Percentiles rank a stretch among this genome's conserved stretches.
Evolutionary conservation across 1,284 basidiomycete genomes (phyloP).

Genomic region (Mycena sp.): DNA sequence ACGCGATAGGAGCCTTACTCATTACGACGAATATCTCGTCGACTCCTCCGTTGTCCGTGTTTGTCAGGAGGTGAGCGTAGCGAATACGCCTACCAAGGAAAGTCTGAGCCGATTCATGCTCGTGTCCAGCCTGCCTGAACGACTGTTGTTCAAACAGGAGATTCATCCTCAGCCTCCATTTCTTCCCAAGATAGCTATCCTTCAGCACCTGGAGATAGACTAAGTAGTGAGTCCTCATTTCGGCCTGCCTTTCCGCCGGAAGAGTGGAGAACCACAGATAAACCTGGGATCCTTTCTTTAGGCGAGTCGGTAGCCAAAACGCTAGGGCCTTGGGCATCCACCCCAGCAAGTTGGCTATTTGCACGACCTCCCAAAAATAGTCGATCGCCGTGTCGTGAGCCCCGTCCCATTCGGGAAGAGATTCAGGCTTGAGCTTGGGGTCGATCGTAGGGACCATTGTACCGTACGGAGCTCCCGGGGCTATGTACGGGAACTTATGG

Average conservation of each 20-base stretch:
- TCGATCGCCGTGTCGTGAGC: background rate
- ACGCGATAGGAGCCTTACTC: no score
- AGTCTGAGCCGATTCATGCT: no score
- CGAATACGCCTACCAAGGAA: no score
- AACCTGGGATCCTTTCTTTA: background rate
- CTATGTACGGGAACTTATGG: background rate
- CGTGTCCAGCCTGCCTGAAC: no score
- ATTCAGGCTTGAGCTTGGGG: constrained; percentile 10
- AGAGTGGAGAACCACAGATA: constrained; percentile 8
- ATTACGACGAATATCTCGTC: no score
- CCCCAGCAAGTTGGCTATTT: background rate
- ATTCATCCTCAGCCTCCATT: no score
- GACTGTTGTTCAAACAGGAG: no score
- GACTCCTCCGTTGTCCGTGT: no score
- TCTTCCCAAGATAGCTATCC: no score
- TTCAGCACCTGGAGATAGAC: background rate
- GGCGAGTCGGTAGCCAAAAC: background rate
- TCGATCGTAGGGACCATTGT: constrained; percentile 5
- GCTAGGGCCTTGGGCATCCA: background rate
- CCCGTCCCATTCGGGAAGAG: constrained; percentile 12
- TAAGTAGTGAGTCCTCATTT: constrained; percentile 1
- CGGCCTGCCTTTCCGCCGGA: background rate
- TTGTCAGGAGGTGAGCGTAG: no score
- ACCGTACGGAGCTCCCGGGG: background rate
- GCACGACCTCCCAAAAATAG: background rate